Conservation (phyloP, 1,284 basidiomycete species). For the Malassezia slooffiae region DNA sequence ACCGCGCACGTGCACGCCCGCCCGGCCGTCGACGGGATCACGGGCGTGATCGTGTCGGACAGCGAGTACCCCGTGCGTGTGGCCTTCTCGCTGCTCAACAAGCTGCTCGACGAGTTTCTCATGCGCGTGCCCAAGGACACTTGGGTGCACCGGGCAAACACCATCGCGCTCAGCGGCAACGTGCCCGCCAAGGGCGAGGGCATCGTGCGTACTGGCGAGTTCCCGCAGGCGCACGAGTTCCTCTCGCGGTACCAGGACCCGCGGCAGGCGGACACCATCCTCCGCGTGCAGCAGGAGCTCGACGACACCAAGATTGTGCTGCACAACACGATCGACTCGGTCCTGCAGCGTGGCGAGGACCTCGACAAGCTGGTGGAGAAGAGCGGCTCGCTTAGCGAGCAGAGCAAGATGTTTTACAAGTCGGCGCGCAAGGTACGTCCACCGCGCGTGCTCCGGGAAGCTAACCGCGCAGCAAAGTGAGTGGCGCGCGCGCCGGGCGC, state of each 20-base stretch:
- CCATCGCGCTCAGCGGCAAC: constrained; percentile 28
- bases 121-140: constrained; percentile 61
- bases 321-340: constrained; percentile 98
- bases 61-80: constrained; percentile 92
- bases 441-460: background rate
- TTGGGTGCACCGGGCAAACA: constrained; percentile 50
- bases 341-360: constrained; percentile 91
- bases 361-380: constrained; percentile 92
- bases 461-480: constrained; percentile 12
- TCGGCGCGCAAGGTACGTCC: constrained; percentile 71
- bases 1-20: constrained; percentile 74
- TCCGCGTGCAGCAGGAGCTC: constrained; percentile 94
- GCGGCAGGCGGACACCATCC: constrained; percentile 91
- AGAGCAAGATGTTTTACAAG: constrained; percentile 84
- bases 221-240: constrained; percentile 61
- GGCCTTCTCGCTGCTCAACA: constrained; percentile 87
- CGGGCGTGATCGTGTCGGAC: constrained; percentile 85
- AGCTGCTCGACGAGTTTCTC: constrained; percentile 85
- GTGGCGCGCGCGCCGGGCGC: background rate
- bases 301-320: constrained; percentile 96
- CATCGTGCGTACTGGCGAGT: constrained; percentile 30
- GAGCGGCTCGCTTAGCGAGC: constrained; percentile 75
- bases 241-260: constrained; percentile 94
- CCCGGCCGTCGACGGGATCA: constrained; percentile 42
- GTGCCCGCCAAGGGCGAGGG: constrained; percentile 39